Evolutionary conservation across 2,329 filamentous ascomycete species (phyloP), one percentile per base, ranked within the genome.

Genomic region (Aspergillus sp.): DNA sequence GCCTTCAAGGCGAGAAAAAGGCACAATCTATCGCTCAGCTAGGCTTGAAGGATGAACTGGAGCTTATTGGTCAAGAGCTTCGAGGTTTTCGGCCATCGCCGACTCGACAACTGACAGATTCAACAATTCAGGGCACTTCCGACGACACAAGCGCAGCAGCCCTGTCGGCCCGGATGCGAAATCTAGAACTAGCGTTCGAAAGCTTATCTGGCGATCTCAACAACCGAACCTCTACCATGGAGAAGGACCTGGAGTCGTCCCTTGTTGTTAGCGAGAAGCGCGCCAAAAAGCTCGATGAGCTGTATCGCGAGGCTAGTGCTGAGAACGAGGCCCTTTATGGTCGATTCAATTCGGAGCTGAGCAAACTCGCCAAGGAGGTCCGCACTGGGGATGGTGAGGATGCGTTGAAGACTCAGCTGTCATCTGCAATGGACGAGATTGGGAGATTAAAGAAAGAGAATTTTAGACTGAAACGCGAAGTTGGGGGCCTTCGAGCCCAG

Each of bases 311-410:
- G 69, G 85, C 88, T 15, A 91, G 87, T 66, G 90, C 91, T 0
- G 93, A 98, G 79, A 98, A 97, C 67, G 93, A 97, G 76, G 84
- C 93, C 30, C 80, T 98, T 55, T 97, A 97, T 73, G 89, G 93
- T 64, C 88, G 88, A 60, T 96, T 97, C 79, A 96, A 97, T 68
- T 85, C 86, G n/a, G 93, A 97, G 76, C 78, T 98, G 48, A 89
- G 86, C 66, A 91, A 89, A 78, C 90, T 97, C 59, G 82, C 92
- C 44, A 89, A 86, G 72, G 90, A 88, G 41, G 82, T 95, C 48
- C 88, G 88, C 64, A 85, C 86, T 4, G 88, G 89, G 49, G 89
- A 91, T 42, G 91, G 90, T 11, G 89, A 90, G 66, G 89, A 92
- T 66, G 90, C 93, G 66, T 75, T 96, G 59, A 82, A 92, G 68